Percentiles rank a stretch among this genome's conserved stretches.
phyloP scores from a whole-genome alignment of 352 stramenopile genomes.

The Pythium insidiosum region DNA sequence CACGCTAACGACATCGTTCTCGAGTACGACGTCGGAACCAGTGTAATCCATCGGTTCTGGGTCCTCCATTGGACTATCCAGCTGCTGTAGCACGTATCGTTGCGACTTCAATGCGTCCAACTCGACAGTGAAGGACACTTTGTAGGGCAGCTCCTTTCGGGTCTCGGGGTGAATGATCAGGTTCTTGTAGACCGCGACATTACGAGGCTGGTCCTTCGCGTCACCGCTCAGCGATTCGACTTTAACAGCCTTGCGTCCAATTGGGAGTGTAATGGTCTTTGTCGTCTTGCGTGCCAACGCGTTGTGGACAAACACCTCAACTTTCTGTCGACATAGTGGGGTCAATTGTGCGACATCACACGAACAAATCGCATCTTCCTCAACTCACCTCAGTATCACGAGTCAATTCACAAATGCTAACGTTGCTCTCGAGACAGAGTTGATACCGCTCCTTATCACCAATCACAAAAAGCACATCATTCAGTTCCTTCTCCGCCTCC shows the following conservation, averaged over 20 bases:
- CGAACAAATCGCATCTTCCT: too few relatives aligned
- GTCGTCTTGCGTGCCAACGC: slow-evolving; percentile 41
- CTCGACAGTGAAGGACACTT: slow-evolving; percentile 56
- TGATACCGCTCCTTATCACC: slow-evolving; percentile 55
- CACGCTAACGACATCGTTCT: slow-evolving; percentile 50
- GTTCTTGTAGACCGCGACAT: slow-evolving; percentile 39
- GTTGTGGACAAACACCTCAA: slow-evolving; percentile 74
- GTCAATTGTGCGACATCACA: too few relatives aligned
- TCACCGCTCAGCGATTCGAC: slow-evolving; percentile 29
- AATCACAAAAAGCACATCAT: slow-evolving; percentile 68
- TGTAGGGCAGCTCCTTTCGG: slow-evolving; percentile 44
- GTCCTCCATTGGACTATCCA: slow-evolving; percentile 14
- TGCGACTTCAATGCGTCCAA: slow-evolving; percentile 40
- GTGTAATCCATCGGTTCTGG: neutral
- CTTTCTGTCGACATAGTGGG: too few relatives aligned
- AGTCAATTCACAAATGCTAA: slow-evolving; percentile 85
- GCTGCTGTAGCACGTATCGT: slow-evolving; percentile 46
- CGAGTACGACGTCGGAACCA: slow-evolving; percentile 26
- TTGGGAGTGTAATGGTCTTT: slow-evolving; percentile 52
- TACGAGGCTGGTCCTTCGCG: slow-evolving; percentile 23
- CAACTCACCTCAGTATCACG: slow-evolving; percentile 50
- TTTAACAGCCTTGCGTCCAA: slow-evolving; percentile 32
- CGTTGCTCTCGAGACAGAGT: slow-evolving; percentile 82
- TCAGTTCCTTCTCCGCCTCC: slow-evolving; percentile 52
- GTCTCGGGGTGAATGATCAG: slow-evolving; percentile 43